These are phyloP conservation scores for Stramenopiles sp. DNA, from an alignment of 352 stramenopile genomes.

Conservation along the genomic window DNA sequence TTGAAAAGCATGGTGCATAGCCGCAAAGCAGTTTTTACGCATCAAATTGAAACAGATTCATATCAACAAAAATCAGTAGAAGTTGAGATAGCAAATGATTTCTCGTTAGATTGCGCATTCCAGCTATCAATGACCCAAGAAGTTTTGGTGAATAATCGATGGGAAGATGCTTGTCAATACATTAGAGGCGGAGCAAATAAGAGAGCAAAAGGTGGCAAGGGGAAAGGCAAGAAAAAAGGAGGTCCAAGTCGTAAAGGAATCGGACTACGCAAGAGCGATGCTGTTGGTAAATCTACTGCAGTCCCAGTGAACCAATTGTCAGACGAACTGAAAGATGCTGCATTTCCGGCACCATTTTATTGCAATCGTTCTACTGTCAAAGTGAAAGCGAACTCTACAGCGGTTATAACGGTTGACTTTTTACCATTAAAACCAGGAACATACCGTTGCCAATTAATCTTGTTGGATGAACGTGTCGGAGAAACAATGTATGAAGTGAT, in stretches of 20 bases:
- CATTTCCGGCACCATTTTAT: background rate
- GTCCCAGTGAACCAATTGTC: background rate
- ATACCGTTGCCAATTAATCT: constrained; percentile 65
- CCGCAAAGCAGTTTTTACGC: constrained; percentile 45
- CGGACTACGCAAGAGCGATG: background rate
- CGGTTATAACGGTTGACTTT: constrained; percentile 57
- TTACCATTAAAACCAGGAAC: constrained; percentile 56
- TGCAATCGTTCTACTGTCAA: background rate
- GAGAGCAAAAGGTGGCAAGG: constrained; percentile 25
- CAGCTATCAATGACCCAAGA: constrained; percentile 45
- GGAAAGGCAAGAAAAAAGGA: constrained; percentile 42
- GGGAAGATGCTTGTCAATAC: background rate
- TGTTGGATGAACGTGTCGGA: constrained; percentile 69
- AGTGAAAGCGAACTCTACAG: constrained; percentile 19
- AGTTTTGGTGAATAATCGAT: background rate
- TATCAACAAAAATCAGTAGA: constrained; percentile 55
- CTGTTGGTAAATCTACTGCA: background rate
- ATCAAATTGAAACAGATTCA: constrained; percentile 44
- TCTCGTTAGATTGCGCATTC: constrained; percentile 42
- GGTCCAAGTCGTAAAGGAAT: constrained; percentile 23
- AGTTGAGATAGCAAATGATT: constrained; percentile 61
- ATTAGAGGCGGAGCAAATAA: constrained; percentile 13
- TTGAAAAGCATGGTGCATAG: constrained; percentile 53
- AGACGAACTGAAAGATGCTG: background rate
- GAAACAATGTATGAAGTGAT: constrained; percentile 77